Evolutionary conservation across 1,284 basidiomycete species (phyloP).

Genomic region (Malassezia dermatis): DNA sequence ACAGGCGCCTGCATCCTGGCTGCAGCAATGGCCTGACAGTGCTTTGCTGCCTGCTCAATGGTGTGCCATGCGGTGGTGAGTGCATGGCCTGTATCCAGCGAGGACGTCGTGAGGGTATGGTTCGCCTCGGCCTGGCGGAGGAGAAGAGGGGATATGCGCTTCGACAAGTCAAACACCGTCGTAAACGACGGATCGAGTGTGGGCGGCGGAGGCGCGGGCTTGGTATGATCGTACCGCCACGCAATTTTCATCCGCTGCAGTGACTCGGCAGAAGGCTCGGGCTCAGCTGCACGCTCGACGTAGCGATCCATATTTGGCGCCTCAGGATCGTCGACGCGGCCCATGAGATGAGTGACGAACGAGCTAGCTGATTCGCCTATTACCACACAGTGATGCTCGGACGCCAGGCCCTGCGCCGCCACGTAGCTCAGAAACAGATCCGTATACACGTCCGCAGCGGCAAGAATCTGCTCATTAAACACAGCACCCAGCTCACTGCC

Average conservation of each 20-base stretch:
- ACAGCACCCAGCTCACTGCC: not conserved
- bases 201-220: constrained; percentile 33
- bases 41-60: constrained; percentile 18
- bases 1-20: constrained; percentile 19
- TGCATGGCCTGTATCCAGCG: not conserved
- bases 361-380: constrained; percentile 53
- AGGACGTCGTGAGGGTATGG: not conserved
- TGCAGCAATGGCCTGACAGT: constrained; percentile 8
- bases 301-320: constrained; percentile 6
- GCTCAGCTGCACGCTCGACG: not conserved
- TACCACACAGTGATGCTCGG: constrained; percentile 60
- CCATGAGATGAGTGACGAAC: constrained; percentile 36
- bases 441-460: constrained; percentile 57
- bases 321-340: constrained; percentile 20
- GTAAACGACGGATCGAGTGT: not conserved
- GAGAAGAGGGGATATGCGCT: constrained; percentile 21
- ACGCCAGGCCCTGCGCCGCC: constrained; percentile 70
- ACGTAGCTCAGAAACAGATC: constrained; percentile 79
- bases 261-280: constrained; percentile 6
- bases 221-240: constrained; percentile 88
- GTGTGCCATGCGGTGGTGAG: constrained; percentile 19
- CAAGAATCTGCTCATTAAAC: not conserved
- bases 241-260: constrained; percentile 51
- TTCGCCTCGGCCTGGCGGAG: not conserved
- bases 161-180: constrained; percentile 60